Evolutionary conservation across 768 basidiomycete genomes (phyloP).

Genomic region (Trametes sanguinea): DNA sequence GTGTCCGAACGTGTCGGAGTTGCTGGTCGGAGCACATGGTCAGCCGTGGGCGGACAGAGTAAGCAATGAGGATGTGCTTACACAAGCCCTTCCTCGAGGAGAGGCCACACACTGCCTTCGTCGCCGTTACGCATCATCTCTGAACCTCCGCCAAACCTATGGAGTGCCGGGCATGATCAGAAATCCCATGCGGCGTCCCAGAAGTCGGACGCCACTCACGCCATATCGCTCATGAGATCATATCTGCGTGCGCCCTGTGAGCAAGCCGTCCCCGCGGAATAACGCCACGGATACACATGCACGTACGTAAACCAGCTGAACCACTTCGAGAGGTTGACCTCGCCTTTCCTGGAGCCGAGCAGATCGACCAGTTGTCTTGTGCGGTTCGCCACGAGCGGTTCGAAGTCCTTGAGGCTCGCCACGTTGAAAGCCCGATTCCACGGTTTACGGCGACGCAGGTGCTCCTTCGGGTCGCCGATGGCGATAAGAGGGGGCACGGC

Average conservation of each 20-base stretch:
- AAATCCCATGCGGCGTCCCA: not conserved
- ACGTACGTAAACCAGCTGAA: slow-evolving; percentile 43
- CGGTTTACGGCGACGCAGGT: slow-evolving; percentile 40
- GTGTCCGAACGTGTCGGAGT: slow-evolving; percentile 23
- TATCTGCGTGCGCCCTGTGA: slow-evolving; percentile 27
- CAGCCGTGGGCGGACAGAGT: slow-evolving; percentile 8
- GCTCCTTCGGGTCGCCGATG: slow-evolving; percentile 35
- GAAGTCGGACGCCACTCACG: slow-evolving; percentile 24
- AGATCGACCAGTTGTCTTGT: slow-evolving; percentile 32
- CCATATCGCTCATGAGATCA: slow-evolving; percentile 38
- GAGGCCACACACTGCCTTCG: slow-evolving; percentile 32
- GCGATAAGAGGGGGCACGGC: slow-evolving; percentile 31
- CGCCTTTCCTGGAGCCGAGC: slow-evolving; percentile 17
- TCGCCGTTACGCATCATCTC: slow-evolving; percentile 42
- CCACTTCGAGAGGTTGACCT: slow-evolving; percentile 38
- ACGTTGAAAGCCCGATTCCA: slow-evolving; percentile 44
- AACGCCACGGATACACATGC: not conserved
- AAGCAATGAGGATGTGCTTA: slow-evolving; percentile 17
- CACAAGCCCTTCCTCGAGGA: slow-evolving; percentile 35
- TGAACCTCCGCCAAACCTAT: slow-evolving; percentile 42
- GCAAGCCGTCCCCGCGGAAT: not conserved
- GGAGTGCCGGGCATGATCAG: not conserved
- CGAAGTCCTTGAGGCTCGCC: slow-evolving; percentile 37
- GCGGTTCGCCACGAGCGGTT: slow-evolving; percentile 27
- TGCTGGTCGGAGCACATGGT: slow-evolving; percentile 14